Base-by-base conservation (phyloP, 768 basidiomycete genomes). In the Podaxis sp. region DNA sequence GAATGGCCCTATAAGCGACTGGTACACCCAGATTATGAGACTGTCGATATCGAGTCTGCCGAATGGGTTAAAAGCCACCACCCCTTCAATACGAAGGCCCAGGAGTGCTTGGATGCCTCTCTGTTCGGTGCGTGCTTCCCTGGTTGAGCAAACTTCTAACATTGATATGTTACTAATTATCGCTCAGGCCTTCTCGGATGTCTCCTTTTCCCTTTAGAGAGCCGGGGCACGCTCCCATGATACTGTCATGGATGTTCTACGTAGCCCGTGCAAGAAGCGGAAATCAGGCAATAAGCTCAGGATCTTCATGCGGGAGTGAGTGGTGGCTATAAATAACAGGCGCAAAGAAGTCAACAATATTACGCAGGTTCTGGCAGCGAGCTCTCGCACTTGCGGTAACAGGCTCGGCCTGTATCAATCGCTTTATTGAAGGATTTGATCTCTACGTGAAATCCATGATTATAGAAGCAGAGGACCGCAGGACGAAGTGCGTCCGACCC, bases 161-260 rank as follows among this genome's bases (percentile, higher is more conserved):
- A 0, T 5, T 48, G 7, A 3, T 23, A 9, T 25, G 23, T 21
- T 48, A 21, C 35, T n/a, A 47, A 36, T 25, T 40, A 23, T 61
- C 18, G 58, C 62, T 28, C 32, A 61, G 59, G 59, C 0, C 59
- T 61, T 47, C 36, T 61, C 6, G 59, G 59, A 1, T 61, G 59
- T 28, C 59, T 61, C 6, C 6, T 55, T 4, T 61, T 61, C 27
- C 59, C 59, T 5, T 10, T 47, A 11, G 4, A 36, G 7, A 55
- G 28, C 23, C 47, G 23, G 53, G 50, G 59, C 50, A 27, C 4
- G 32, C 36, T 57, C 35, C n/a, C 14, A n/a, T 10, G 60, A 64
- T 21, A 65, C 61, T n/a, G 65, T 67, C 7, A 65, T 68, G 55
- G 70, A 69, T 44, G 66, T 63, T n/a, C 53, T 69, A 16, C 55